A percentile compares a stretch with the other conserved stretches of the same genome.
Conservation (phyloP, 129 eudicot genomes). For the Arctium minus region DNA sequence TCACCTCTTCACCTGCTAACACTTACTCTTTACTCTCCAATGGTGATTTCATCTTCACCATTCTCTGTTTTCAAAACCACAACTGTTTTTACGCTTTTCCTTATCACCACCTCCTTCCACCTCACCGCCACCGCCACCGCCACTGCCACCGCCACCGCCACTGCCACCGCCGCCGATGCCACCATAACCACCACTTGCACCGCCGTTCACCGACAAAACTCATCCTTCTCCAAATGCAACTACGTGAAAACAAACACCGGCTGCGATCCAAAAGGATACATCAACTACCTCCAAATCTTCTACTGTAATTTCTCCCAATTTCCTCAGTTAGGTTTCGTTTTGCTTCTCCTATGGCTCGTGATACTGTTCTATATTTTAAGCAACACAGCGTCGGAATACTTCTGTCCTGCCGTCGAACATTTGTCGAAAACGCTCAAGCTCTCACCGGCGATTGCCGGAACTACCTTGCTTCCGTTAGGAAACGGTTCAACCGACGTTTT, state of each 20-base stretch:
- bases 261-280: constrained; percentile 49
- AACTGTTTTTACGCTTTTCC: neutral
- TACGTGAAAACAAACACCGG: constrained; percentile 37
- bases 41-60: constrained; percentile 9
- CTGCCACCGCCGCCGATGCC: neutral
- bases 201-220: constrained; percentile 21
- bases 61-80: neutral
- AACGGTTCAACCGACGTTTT: constrained; percentile 71
- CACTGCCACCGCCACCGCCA: neutral
- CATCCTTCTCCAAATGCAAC: constrained; percentile 26
- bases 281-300: constrained; percentile 51
- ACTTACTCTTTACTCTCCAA: constrained; percentile 1
- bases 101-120: constrained; percentile 3
- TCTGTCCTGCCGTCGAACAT: constrained; percentile 51
- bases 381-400: constrained; percentile 58
- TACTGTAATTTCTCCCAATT: constrained; percentile 42
- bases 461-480: constrained; percentile 70
- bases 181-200: constrained; percentile 26
- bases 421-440: constrained; percentile 44
- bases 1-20: neutral
- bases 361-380: constrained; percentile 53
- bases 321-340: constrained; percentile 32
- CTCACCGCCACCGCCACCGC: constrained; percentile 9
- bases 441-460: constrained; percentile 64
- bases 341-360: constrained; percentile 52